These are phyloP conservation scores for Phaeolepiota aurea DNA, from an alignment of 768 basidiomycete species.

Conservation along the genomic window DNA sequence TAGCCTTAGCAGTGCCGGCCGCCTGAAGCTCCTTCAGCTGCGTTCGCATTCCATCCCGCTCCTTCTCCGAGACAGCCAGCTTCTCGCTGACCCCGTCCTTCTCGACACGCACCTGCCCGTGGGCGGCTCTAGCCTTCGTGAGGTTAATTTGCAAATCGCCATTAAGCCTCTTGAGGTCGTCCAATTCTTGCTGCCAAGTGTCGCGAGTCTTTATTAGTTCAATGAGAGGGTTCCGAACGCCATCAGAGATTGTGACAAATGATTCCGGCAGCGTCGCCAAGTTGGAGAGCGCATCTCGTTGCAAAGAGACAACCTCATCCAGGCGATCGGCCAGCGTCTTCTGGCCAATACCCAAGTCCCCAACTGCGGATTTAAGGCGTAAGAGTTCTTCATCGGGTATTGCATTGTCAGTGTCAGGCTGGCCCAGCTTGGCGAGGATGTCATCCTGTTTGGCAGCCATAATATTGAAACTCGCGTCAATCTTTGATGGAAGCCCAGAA, in stretches of 20 bases:
- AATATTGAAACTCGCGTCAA: slow-evolving; percentile 35
- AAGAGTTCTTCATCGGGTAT: slow-evolving; percentile 29
- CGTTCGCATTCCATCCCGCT: slow-evolving; percentile 51
- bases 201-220: slow-evolving; percentile 55
- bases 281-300: slow-evolving; percentile 44
- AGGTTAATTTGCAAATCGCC: slow-evolving; percentile 66
- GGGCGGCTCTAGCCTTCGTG: slow-evolving; percentile 67
- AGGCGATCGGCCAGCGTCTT: slow-evolving; percentile 36
- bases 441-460: slow-evolving; percentile 29
- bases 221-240: slow-evolving; percentile 51
- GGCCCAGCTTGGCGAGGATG: slow-evolving; percentile 21
- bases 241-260: slow-evolving; percentile 42
- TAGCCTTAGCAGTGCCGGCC: slow-evolving; percentile 28
- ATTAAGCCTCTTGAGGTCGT: slow-evolving; percentile 62
- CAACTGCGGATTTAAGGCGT: slow-evolving; percentile 40
- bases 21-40: slow-evolving; percentile 51
- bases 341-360: slow-evolving; percentile 43
- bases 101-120: slow-evolving; percentile 75
- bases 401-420: slow-evolving; percentile 10
- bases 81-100: slow-evolving; percentile 69
- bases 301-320: slow-evolving; percentile 39
- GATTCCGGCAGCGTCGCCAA: slow-evolving; percentile 52
- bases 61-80: slow-evolving; percentile 47
- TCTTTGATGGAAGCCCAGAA: slow-evolving; percentile 35
- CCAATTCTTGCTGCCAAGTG: slow-evolving; percentile 51